Conservation (phyloP, 2,329 filamentous ascomycete genomes). For the Epichloe glyceriae region DNA sequence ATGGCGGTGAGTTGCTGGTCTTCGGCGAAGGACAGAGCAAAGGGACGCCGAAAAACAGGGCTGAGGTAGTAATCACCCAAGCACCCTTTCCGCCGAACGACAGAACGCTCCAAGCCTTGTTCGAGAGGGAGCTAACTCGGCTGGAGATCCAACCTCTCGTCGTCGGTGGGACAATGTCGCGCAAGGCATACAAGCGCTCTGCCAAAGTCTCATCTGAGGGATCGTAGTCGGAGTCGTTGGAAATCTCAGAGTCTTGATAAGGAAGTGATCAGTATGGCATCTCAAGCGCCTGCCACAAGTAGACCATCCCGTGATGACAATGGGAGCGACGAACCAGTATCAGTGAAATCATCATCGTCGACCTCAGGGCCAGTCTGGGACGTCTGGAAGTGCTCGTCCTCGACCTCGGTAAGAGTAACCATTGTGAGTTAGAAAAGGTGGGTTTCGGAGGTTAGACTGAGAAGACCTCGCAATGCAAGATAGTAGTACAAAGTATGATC, state of each 20-base stretch:
- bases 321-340: constrained; percentile 55
- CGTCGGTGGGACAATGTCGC: constrained; percentile 64
- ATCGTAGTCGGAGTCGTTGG: constrained; percentile 62
- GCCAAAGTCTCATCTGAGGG: constrained; percentile 43
- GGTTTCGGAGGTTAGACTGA: background rate
- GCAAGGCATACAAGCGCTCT: constrained; percentile 59
- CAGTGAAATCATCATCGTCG: constrained; percentile 86
- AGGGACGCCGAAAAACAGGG: constrained; percentile 79
- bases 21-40: constrained; percentile 83
- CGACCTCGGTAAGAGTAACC: constrained; percentile 94
- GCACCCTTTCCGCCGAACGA: constrained; percentile 71
- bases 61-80: constrained; percentile 84
- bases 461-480: background rate
- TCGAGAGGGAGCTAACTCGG: constrained; percentile 42
- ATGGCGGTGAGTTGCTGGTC: constrained; percentile 95
- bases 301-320: background rate
- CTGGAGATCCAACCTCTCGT: constrained; percentile 55
- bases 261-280: constrained; percentile 2
- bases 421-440: constrained; percentile 37
- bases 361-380: constrained; percentile 58
- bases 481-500: too few relatives aligned
- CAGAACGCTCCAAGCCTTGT: constrained; percentile 39
- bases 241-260: constrained; percentile 63
- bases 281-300: background rate
- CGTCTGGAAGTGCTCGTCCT: constrained; percentile 85